Evolutionary conservation across 352 stramenopile genomes (phyloP).

Genomic region (Phytopythium boreale): DNA sequence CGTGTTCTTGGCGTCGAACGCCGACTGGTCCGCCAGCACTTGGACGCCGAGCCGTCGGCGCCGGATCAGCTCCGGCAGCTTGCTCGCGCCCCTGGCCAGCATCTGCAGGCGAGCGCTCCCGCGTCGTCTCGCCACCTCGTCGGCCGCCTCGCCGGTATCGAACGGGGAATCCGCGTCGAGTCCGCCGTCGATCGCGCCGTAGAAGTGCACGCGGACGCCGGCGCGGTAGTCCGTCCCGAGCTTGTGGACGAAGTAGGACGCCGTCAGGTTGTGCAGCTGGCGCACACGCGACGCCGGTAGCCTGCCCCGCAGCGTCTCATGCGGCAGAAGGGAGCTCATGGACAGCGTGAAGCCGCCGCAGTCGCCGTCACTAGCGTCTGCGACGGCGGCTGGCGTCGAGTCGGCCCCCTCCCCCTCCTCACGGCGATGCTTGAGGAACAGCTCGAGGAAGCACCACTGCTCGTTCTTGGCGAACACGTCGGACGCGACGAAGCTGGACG

Average conservation of each 20-base stretch:
- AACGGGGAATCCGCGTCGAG: neutral
- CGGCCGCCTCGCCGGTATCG: too few relatives aligned
- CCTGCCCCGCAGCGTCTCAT: constrained; percentile 14
- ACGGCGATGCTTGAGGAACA: constrained; percentile 14
- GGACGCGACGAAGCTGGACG: constrained; percentile 7
- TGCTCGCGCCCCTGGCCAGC: constrained; percentile 15
- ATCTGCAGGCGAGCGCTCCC: constrained; percentile 12
- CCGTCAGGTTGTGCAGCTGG: constrained; percentile 20
- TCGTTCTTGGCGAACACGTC: constrained; percentile 20
- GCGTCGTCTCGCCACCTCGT: neutral
- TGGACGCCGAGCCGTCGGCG: constrained; percentile 27
- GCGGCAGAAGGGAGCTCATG: constrained; percentile 18
- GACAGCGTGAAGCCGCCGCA: constrained; percentile 31
- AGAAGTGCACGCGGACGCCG: constrained; percentile 22
- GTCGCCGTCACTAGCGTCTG: neutral
- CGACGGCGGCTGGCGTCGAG: neutral
- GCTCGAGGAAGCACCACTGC: constrained; percentile 29
- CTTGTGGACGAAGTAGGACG: constrained; percentile 19
- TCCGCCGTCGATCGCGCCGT: constrained; percentile 19
- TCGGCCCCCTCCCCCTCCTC: neutral
- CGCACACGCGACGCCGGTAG: constrained; percentile 11
- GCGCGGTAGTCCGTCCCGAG: constrained; percentile 4
- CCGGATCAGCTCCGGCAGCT: constrained; percentile 23
- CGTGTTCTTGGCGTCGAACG: constrained; percentile 20
- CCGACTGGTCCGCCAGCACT: constrained; percentile 24